Evolutionary conservation across 169 alveolate species (phyloP).

Genomic region (Theileria sp.): DNA sequence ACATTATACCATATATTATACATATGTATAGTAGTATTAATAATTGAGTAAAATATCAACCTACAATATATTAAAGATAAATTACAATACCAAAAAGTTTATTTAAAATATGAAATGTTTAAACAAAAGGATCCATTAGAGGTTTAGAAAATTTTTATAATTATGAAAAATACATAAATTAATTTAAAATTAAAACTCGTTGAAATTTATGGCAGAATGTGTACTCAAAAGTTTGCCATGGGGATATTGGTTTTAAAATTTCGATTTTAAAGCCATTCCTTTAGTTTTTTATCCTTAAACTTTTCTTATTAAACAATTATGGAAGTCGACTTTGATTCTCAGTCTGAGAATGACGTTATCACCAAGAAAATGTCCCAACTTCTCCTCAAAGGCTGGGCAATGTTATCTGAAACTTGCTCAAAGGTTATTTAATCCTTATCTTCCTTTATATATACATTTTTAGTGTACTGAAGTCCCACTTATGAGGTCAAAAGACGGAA

Average conservation of each 20-base stretch:
- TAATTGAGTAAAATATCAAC: background rate
- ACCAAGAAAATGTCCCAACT: constrained; percentile 51
- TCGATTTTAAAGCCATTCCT: background rate
- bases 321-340: constrained; percentile 22
- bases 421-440: constrained; percentile 16
- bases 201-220: background rate
- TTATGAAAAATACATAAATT: background rate
- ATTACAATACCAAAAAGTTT: background rate
- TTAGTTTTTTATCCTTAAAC: background rate
- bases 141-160: background rate
- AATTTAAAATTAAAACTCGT: background rate
- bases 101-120: background rate
- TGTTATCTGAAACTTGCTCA: constrained; percentile 57
- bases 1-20: background rate
- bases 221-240: constrained; percentile 22
- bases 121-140: background rate
- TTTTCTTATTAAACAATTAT: background rate
- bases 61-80: background rate
- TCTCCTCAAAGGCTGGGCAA: constrained; percentile 64
- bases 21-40: background rate
- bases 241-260: background rate
- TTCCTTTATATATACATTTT: background rate
- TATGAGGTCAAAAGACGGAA: constrained; percentile 59
- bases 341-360: constrained; percentile 24
- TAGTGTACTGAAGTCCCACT: constrained; percentile 65